Evolutionary conservation across 2,329 filamentous ascomycete species (phyloP), one percentile per base, ranked within the genome.

Genomic region (Trichoderma oligosporum): DNA sequence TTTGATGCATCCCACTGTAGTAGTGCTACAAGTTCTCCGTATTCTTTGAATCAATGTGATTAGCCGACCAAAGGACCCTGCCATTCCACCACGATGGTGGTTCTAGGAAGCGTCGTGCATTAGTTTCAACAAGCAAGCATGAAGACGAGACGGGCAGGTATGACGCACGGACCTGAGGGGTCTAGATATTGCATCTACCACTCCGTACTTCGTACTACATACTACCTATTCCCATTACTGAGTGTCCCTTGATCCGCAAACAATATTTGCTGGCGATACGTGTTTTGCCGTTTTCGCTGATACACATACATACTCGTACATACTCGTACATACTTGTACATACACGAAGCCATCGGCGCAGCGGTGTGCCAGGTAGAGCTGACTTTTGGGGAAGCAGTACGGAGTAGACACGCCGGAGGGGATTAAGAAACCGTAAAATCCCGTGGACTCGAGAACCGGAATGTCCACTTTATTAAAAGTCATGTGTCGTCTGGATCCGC

Each of bases 71-170:
- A 58, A 42, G 48, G 41, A n/a, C n/a, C 29, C 31, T 42, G 11
- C 25, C 41, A 53, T 39, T 45, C 41, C 56, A 49, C 47, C 47
- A 16, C 35, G 48, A 25, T 48, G 36, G 35, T 25, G 56, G 51
- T 41, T n/a, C 33, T 20, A 31, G 24, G 52, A 24, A 18, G 52
- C 39, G 38, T 59, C 52, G 51, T 59, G 57, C 57, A 59, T 56
- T 59, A 59, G 57, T 31, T n/a, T n/a, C n/a, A n/a, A n/a, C 18
- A 16, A 31, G 49, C 42, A 39, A 54, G 57, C 44, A 33, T 48
- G 52, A 56, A 33, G 51, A 59, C 57, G 18, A 56, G 57, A 59
- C 27, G 57, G 57, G 57, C 57, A 59, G 57, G 57, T 59, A 59
- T 59, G 57, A 59, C 57, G 57, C 57, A 59, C 31, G 51, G 51